Percentiles rank a stretch among this genome's conserved stretches.
These are phyloP conservation scores for Pseudozyma thailandica DNA, from an alignment of 1,284 basidiomycete species.

Conservation along the genomic window DNA sequence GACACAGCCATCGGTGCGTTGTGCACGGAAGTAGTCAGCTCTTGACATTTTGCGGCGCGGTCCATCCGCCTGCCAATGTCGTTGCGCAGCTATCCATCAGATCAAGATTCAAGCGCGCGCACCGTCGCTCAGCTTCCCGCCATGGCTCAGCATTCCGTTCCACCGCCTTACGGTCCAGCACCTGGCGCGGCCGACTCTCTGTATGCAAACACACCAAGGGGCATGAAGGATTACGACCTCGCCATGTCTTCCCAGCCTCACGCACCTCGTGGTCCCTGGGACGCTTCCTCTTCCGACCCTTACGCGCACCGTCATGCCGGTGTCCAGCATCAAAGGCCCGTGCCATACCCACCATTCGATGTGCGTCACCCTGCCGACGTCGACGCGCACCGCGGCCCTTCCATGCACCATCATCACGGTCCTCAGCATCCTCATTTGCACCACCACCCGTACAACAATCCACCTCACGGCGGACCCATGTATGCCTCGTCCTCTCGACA, in stretches of 20 bases:
- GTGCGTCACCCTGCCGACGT: constrained; percentile 16
- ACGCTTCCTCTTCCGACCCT: constrained; percentile 11
- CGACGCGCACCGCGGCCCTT: constrained; percentile 17
- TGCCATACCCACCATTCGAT: constrained; percentile 28
- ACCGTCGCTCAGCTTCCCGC: constrained; percentile 3
- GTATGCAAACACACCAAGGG: constrained; percentile 29
- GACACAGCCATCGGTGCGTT: too few relatives aligned
- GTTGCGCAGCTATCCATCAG: constrained; percentile 6
- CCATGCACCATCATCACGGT: constrained; percentile 22
- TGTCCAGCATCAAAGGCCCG: constrained; percentile 12
- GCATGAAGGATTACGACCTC: constrained; percentile 35
- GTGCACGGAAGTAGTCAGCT: neutral
- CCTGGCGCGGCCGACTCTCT: constrained; percentile 9
- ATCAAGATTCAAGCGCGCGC: neutral
- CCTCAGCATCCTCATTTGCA: constrained; percentile 26
- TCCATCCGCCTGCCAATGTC: constrained; percentile 3
- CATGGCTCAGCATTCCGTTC: constrained; percentile 32
- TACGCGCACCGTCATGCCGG: constrained; percentile 20
- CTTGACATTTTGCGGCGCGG: neutral
- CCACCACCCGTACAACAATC: constrained; percentile 24
- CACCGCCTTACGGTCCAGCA: constrained; percentile 16
- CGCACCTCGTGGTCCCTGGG: constrained; percentile 16
- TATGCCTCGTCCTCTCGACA: constrained; percentile 28
- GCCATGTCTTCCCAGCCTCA: constrained; percentile 5
- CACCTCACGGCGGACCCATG: constrained; percentile 7